Percentiles rank a stretch among this genome's conserved stretches.
These are phyloP conservation scores for Thraustochytrium striatum DNA, from an alignment of 352 stramenopile genomes.

Conservation along the genomic window DNA sequence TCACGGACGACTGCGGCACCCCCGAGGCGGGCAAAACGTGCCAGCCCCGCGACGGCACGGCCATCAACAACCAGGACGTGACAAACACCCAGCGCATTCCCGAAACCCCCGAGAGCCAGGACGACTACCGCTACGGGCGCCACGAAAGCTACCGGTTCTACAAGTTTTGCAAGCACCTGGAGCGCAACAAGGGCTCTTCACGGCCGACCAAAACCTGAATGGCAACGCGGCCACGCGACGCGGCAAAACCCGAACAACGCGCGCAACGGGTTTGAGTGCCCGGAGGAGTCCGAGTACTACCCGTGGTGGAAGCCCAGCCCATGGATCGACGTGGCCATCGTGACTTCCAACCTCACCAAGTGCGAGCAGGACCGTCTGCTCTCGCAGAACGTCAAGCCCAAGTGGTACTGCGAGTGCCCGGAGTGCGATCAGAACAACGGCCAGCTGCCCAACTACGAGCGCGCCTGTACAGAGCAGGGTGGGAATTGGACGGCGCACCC, in stretches of 20 bases:
- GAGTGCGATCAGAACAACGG: slow-evolving; percentile 24
- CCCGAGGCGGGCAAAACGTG: slow-evolving; percentile 51
- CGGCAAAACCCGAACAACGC: slow-evolving; percentile 58
- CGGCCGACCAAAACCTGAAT: slow-evolving; percentile 54
- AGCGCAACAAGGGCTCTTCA: slow-evolving; percentile 59
- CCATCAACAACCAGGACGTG: slow-evolving; percentile 52
- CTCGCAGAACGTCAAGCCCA: slow-evolving; percentile 52
- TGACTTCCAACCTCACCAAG: slow-evolving; percentile 51
- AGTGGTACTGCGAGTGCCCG: slow-evolving; percentile 9
- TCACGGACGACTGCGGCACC: slow-evolving; percentile 49
- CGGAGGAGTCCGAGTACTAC: slow-evolving; percentile 60
- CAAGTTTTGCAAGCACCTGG: slow-evolving; percentile 53
- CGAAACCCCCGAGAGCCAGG: slow-evolving; percentile 48
- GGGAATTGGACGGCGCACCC: slow-evolving; percentile 49
- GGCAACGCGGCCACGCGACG: slow-evolving; percentile 54
- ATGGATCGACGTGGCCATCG: slow-evolving; percentile 58
- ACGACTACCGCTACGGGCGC: slow-evolving; percentile 54
- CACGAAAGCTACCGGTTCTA: slow-evolving; percentile 57
- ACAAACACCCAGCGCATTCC: slow-evolving; percentile 53
- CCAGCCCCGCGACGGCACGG: slow-evolving; percentile 56
- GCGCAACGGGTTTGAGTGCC: slow-evolving; percentile 56
- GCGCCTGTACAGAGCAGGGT: slow-evolving; percentile 49
- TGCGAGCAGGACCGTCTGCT: slow-evolving; percentile 53
- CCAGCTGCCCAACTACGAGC: slow-evolving; percentile 53
- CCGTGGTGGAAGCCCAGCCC: slow-evolving; percentile 56